A percentile compares a stretch with the other conserved stretches of the same genome.
phyloP scores from a whole-genome alignment of 108 stramenopile species.

The Cyclotella distinguenda region DNA sequence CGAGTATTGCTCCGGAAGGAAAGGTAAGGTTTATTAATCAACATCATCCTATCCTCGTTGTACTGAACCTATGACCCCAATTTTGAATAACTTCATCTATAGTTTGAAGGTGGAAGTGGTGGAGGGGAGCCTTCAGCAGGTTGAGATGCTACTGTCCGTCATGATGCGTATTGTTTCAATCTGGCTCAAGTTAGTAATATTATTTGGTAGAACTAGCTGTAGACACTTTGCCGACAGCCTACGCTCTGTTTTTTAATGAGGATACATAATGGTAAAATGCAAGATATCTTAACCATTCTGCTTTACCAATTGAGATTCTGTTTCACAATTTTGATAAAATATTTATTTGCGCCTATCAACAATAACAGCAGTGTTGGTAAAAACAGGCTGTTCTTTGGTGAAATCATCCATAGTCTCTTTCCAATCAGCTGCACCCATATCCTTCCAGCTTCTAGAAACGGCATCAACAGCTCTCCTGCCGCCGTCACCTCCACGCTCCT shows the following conservation, averaged over 20 bases:
- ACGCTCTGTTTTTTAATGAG: too few species aligned
- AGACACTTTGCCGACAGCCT: too few species aligned
- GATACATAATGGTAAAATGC: too few species aligned
- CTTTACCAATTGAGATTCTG: neutral
- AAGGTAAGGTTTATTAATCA: constrained; percentile 27
- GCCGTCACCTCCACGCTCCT: constrained; percentile 8
- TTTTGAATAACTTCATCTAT: too few species aligned
- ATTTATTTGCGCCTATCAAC: constrained; percentile 53
- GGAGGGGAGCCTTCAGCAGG: too few species aligned
- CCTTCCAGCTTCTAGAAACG: constrained; percentile 33
- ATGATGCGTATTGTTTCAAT: too few species aligned
- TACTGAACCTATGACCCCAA: too few species aligned
- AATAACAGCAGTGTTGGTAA: constrained; percentile 70
- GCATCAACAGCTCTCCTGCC: constrained; percentile 7
- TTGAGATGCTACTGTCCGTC: too few species aligned
- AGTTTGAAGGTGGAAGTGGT: neutral
- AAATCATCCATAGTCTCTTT: constrained; percentile 64
- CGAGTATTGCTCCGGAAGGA: constrained; percentile 88
- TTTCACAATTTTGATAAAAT: neutral
- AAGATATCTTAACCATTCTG: neutral
- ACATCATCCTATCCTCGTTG: neutral
- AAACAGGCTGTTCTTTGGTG: constrained; percentile 51
- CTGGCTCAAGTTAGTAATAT: too few species aligned
- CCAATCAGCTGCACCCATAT: constrained; percentile 79
- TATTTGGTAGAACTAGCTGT: too few species aligned